These are phyloP conservation scores for Chrysochromulina parva DNA, from an alignment of 78 protist species.

Conservation along the genomic window DNA sequence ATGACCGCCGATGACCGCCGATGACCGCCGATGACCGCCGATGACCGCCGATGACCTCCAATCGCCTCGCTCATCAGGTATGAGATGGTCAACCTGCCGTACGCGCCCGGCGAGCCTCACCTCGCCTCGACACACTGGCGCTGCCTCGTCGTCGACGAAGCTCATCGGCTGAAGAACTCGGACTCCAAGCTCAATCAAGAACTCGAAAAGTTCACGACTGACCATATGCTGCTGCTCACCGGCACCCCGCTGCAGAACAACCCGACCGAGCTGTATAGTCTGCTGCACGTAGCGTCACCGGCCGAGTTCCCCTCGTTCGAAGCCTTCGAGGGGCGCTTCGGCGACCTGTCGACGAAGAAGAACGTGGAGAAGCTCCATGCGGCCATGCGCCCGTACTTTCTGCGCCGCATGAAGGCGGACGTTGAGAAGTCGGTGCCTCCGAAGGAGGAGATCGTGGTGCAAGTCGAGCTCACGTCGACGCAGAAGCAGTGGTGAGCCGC, in stretches of 20 bases:
- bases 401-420: slow-evolving; percentile 89
- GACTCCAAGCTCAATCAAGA: background rate
- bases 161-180: slow-evolving; percentile 65
- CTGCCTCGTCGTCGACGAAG: slow-evolving; percentile 69
- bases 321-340: background rate
- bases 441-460: slow-evolving; percentile 89
- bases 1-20: too few species aligned
- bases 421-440: slow-evolving; percentile 85
- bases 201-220: background rate
- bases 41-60: too few species aligned
- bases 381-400: slow-evolving; percentile 80
- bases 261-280: slow-evolving; percentile 75
- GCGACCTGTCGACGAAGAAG: background rate
- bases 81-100: slow-evolving; percentile 12
- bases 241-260: slow-evolving; percentile 43
- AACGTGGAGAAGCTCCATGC: slow-evolving; percentile 66
- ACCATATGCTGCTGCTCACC: slow-evolving; percentile 21
- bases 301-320: slow-evolving; percentile 44
- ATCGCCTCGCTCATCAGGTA: too few species aligned
- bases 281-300: slow-evolving; percentile 82
- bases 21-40: too few species aligned
- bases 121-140: slow-evolving; percentile 27
- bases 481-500: slow-evolving; percentile 81
- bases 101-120: too few species aligned
- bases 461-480: slow-evolving; percentile 82